phyloP scores from a whole-genome alignment of 192 early-diverging fungal species.

The Rhizoclosmatium globosum region DNA sequence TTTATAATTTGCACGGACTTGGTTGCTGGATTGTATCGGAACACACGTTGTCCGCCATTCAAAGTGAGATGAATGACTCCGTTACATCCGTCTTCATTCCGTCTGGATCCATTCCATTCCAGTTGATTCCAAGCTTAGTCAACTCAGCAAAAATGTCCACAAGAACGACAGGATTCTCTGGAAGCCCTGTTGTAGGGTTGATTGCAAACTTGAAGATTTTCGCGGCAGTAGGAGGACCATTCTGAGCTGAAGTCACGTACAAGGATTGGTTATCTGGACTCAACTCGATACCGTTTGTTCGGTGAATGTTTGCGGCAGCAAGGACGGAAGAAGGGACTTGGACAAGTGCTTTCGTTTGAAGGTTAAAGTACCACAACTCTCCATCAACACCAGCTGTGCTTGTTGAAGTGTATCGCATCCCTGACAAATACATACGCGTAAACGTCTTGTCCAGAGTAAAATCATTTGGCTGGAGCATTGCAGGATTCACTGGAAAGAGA shows the following conservation, averaged over 20 bases:
- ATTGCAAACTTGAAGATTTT: background rate
- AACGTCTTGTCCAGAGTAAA: background rate
- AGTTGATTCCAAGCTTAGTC: background rate
- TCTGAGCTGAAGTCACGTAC: background rate
- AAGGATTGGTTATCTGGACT: background rate
- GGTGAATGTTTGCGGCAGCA: background rate
- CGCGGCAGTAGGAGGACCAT: background rate
- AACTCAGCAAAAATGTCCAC: background rate
- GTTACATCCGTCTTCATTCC: slow-evolving; percentile 3
- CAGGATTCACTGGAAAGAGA: background rate
- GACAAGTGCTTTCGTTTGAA: background rate
- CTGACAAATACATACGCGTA: background rate
- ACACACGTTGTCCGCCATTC: slow-evolving; percentile 3
- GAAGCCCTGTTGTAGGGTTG: background rate
- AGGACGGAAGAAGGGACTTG: background rate
- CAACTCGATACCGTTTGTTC: slow-evolving; percentile 14
- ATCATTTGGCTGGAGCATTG: slow-evolving; percentile 14
- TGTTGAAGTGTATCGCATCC: background rate
- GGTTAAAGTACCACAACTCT: slow-evolving; percentile 10
- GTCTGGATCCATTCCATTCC: background rate
- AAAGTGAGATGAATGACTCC: background rate
- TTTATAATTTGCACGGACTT: background rate
- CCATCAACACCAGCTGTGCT: slow-evolving; percentile 3
- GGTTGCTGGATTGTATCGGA: slow-evolving; percentile 5
- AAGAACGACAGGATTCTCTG: slow-evolving; percentile 3